Percentiles rank a stretch among this genome's conserved stretches.
Evolutionary conservation across 345 rosid genomes (phyloP).

Genomic region (Eucalyptus regnans): DNA sequence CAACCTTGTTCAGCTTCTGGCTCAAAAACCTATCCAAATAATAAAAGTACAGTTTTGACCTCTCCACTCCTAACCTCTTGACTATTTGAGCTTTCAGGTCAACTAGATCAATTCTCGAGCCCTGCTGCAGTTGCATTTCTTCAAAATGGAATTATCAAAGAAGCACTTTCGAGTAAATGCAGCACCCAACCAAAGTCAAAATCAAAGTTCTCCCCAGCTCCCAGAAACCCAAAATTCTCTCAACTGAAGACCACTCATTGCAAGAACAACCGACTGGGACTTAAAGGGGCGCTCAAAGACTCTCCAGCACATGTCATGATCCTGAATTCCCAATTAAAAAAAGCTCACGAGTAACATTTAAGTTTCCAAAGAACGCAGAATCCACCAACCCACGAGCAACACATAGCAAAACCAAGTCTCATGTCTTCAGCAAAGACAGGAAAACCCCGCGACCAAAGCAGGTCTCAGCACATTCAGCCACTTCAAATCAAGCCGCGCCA

Average conservation of each 20-base stretch:
- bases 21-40: slow-evolving; percentile 19
- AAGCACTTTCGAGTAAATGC: background rate
- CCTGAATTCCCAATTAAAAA: background rate
- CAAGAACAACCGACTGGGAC: background rate
- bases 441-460: background rate
- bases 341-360: background rate
- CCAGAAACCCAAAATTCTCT: slow-evolving; percentile 3
- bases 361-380: background rate
- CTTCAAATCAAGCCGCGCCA: background rate
- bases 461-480: background rate
- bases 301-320: background rate
- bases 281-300: background rate
- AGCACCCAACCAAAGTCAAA: background rate
- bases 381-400: background rate
- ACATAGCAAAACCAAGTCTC: background rate
- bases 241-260: background rate
- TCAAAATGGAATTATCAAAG: background rate
- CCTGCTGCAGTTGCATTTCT: slow-evolving; percentile 71
- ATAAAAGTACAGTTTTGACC: slow-evolving; percentile 19
- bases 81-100: slow-evolving; percentile 22
- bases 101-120: slow-evolving; percentile 58
- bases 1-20: slow-evolving; percentile 13
- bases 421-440: background rate
- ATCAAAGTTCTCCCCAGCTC: slow-evolving; percentile 15
- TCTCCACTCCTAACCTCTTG: slow-evolving; percentile 21